Conservation (phyloP, 176 grass and related monocot genomes). For the Raddia distichophylla region DNA sequence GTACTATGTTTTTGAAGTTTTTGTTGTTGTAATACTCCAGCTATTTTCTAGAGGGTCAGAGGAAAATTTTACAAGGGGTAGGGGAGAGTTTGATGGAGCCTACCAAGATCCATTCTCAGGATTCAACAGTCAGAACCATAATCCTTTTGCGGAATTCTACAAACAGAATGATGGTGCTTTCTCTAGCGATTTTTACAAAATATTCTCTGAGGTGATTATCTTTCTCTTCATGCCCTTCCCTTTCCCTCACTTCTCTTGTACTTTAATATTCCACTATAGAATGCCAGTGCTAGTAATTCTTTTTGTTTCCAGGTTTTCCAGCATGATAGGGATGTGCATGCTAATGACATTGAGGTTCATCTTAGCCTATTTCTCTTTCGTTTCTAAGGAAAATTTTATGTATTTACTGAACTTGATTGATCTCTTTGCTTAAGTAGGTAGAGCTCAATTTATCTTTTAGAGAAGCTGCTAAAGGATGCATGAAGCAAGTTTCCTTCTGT, state of each 20-base stretch:
- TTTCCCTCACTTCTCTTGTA: slow-evolving; percentile 19
- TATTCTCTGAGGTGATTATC: slow-evolving; percentile 85
- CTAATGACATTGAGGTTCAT: slow-evolving; percentile 78
- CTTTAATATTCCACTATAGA: neutral
- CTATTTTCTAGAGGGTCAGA: slow-evolving; percentile 63
- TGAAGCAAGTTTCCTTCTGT: slow-evolving; percentile 61
- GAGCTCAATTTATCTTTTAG: slow-evolving; percentile 76
- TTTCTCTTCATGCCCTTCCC: slow-evolving; percentile 12
- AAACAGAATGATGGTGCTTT: slow-evolving; percentile 60
- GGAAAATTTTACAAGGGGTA: slow-evolving; percentile 33
- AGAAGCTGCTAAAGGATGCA: slow-evolving; percentile 86
- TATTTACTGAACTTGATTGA: slow-evolving; percentile 37
- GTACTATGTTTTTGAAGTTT: slow-evolving; percentile 28
- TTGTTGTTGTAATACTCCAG: slow-evolving; percentile 49
- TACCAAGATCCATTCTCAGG: slow-evolving; percentile 75
- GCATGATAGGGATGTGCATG: slow-evolving; percentile 59
- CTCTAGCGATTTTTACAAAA: slow-evolving; percentile 79
- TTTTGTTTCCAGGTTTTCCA: slow-evolving; percentile 76
- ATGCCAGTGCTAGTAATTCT: slow-evolving; percentile 36
- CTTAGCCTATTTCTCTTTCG: slow-evolving; percentile 37
- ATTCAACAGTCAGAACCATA: slow-evolving; percentile 56
- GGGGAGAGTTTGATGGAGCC: slow-evolving; percentile 50
- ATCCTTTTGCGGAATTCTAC: slow-evolving; percentile 76
- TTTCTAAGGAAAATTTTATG: slow-evolving; percentile 12
- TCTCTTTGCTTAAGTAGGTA: slow-evolving; percentile 58